Evolutionary conservation across 208 protist species (phyloP).

Genomic region (Trypanosoma caninum): DNA sequence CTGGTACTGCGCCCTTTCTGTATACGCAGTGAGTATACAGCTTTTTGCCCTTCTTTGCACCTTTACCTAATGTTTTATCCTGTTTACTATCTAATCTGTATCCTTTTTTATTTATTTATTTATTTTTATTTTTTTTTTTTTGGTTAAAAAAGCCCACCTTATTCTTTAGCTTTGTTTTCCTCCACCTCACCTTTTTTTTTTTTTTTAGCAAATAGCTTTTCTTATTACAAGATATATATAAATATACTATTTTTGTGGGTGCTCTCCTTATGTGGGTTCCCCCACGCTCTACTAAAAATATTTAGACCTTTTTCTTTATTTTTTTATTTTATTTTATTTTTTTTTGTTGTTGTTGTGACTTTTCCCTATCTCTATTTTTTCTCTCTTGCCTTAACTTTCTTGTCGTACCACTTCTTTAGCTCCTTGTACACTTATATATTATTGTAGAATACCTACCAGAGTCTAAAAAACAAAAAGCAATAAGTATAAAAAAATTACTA

Average conservation of each 20-base stretch:
- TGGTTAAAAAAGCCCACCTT: not conserved
- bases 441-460: too few relatives aligned
- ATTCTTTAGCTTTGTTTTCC: slow-evolving; percentile 26
- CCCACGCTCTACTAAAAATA: too few relatives aligned
- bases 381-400: not conserved
- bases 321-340: not conserved
- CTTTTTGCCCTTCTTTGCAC: not conserved
- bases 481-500: too few relatives aligned
- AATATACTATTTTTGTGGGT: too few relatives aligned
- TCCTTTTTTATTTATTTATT: not conserved
- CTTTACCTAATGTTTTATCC: not conserved
- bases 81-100: not conserved
- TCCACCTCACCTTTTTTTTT: slow-evolving; percentile 1
- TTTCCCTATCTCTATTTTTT: not conserved
- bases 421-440: too few relatives aligned
- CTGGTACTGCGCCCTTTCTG: too few relatives aligned
- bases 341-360: not conserved
- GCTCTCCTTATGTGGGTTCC: too few relatives aligned
- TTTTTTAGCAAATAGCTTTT: too few relatives aligned
- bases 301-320: not conserved
- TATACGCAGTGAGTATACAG: too few relatives aligned
- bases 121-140: slow-evolving; percentile 3
- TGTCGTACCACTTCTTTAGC: not conserved
- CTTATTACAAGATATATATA: slow-evolving; percentile 4
- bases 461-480: too few relatives aligned